Conservation (phyloP, 345 rosid genomes). For the Citrus cavaleriei region DNA sequence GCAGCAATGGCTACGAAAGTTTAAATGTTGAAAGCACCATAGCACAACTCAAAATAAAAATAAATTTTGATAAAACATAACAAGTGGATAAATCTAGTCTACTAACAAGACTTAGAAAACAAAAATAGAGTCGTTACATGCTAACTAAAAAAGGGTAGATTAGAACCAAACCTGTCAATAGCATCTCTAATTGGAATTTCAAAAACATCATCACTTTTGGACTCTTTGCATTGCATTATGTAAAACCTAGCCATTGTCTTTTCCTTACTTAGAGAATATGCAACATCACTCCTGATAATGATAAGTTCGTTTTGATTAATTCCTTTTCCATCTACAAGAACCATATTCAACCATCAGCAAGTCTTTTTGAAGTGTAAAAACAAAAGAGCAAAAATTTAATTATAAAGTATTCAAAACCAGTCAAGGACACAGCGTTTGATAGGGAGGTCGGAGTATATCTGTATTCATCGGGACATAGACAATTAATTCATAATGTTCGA, state of each 20-base stretch:
- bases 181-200: slow-evolving; percentile 35
- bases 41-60: neutral
- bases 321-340: slow-evolving; percentile 33
- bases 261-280: slow-evolving; percentile 45
- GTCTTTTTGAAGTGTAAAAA: neutral
- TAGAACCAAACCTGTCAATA: slow-evolving; percentile 39
- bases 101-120: neutral
- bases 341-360: slow-evolving; percentile 12
- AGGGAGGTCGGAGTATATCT: neutral
- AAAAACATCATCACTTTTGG: slow-evolving; percentile 14
- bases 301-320: slow-evolving; percentile 33
- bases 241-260: slow-evolving; percentile 46
- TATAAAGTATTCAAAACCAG: neutral
- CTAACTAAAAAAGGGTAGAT: neutral
- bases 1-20: neutral
- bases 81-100: neutral
- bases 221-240: slow-evolving; percentile 42
- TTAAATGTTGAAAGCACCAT: neutral
- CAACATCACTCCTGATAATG: slow-evolving; percentile 47
- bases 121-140: neutral
- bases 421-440: no score
- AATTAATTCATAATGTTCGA: neutral
- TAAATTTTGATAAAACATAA: neutral
- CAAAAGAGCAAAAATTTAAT: neutral
- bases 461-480: neutral